Evolutionary conservation across 148 eudicot species (phyloP), one percentile per base, ranked within the genome.

Genomic region (Tetragonia tetragonoides): DNA sequence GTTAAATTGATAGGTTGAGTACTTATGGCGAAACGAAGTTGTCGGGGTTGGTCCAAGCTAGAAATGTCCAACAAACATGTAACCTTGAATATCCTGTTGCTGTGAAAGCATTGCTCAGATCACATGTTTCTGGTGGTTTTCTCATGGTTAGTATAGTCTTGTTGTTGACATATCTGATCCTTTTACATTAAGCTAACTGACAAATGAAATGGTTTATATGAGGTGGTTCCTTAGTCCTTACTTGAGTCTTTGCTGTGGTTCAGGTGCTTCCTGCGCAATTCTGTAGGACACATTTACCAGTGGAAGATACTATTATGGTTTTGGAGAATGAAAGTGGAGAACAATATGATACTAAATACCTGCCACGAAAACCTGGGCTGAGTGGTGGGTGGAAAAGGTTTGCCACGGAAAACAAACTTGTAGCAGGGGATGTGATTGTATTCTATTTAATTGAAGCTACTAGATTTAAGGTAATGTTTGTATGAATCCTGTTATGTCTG

Each of bases 321-420:
- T 73, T 92, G 68, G 93, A 90, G 81, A 78, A 83, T 81, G 92
- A 90, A 85, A 82, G 53, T 44, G 93, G 89, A 34, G 84, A 86
- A 61, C 78, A 71, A 28, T 85, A 76, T 72, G 77, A 83, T 51
- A 18, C 79, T 38, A 86, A 85, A 79, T 92, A 80, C 75, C 75
- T 88, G 77, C 76, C 86, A 7, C 77, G 83, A 62, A 74, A 65
- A 77, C 11, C 68, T 7, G 91, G 78, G 81, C 89, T 89, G 51
- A 87, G 93, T 77, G 93, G 76, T 23, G 97, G 97, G 24, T 90
- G 92, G 93, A 87, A 79, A 75, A 81, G 68, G 78, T 90, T 90
- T 82, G 87, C 88, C 56, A 57, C 68, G 57, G 79, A 76, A 21
- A 86, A 87, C 75, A 82, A 87, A 57, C 80, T 92, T 74, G 76